Percentiles rank a stretch among this genome's conserved stretches.
Evolutionary conservation across 257 asterid species (phyloP).

Genomic region (Forsythia suspensa): DNA sequence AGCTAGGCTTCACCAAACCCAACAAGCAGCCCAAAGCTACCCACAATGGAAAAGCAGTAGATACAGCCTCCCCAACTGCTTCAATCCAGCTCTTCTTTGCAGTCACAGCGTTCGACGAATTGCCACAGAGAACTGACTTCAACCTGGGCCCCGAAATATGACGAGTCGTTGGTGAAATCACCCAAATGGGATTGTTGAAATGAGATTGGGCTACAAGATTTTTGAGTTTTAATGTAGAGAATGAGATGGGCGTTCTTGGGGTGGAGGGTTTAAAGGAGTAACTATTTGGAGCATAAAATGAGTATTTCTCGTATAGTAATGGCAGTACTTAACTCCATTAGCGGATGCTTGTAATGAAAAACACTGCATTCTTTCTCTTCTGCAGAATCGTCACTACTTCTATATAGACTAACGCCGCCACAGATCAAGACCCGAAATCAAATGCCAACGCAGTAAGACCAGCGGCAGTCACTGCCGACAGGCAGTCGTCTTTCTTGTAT

Average conservation of each 20-base stretch:
- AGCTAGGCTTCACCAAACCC: conserved; percentile 62
- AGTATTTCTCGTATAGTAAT: conserved; percentile 17
- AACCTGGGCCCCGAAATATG: conserved; percentile 9
- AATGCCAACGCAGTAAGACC: not conserved
- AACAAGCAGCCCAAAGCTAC: conserved; percentile 83
- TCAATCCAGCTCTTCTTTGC: conserved; percentile 57
- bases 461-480: not conserved
- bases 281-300: conserved; percentile 12
- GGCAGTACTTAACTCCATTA: not conserved
- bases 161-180: not conserved
- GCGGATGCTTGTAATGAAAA: not conserved
- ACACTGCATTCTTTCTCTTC: not conserved
- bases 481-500: too few species aligned
- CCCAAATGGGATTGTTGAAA: conserved; percentile 25
- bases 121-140: conserved; percentile 39
- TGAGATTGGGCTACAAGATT: conserved; percentile 19
- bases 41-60: conserved; percentile 84
- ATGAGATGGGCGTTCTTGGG: conserved; percentile 19
- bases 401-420: not conserved
- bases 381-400: not conserved
- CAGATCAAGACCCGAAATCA: not conserved
- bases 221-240: conserved; percentile 19
- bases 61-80: conserved; percentile 56
- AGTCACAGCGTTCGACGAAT: conserved; percentile 45
- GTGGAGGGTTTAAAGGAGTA: conserved; percentile 25